phyloP scores from a whole-genome alignment of 108 stramenopile species.

The Stephanodiscus triporus region DNA sequence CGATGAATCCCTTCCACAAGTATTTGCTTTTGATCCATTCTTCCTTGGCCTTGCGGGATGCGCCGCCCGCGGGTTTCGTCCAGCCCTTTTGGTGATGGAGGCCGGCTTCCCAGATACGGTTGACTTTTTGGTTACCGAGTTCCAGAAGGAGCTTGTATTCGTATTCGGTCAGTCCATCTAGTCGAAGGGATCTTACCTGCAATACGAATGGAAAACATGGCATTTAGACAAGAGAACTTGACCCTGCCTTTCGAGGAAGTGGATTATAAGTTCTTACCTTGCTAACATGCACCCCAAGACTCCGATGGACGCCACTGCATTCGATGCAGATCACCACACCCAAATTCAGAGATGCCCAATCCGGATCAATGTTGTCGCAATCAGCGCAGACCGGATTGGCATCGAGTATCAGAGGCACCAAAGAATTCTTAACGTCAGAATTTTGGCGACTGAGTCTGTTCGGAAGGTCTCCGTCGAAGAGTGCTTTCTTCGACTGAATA shows the following conservation, averaged over 20 bases:
- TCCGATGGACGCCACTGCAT: conserved; percentile 98
- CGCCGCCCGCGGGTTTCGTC: conserved; percentile 65
- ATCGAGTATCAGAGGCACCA: conserved; percentile 65
- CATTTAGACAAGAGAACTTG: background rate
- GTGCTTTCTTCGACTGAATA: conserved; percentile 8
- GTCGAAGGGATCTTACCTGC: conserved; percentile 73
- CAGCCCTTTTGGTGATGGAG: conserved; percentile 79
- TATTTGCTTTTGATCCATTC: conserved; percentile 92
- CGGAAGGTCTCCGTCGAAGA: conserved; percentile 14
- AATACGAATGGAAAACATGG: conserved; percentile 1
- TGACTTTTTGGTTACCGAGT: conserved; percentile 77
- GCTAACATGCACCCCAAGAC: conserved; percentile 96
- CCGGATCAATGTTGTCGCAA: conserved; percentile 78
- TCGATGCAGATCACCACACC: conserved; percentile 94
- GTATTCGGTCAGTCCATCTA: conserved; percentile 69
- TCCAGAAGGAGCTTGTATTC: conserved; percentile 63
- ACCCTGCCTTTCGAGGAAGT: background rate
- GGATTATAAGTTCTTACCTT: conserved; percentile 77
- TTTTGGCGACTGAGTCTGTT: conserved; percentile 6
- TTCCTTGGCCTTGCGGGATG: conserved; percentile 70
- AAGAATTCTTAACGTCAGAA: conserved; percentile 34
- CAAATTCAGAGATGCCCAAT: conserved; percentile 88
- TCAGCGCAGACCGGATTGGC: conserved; percentile 81
- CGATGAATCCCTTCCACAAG: conserved; percentile 86
- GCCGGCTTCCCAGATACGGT: conserved; percentile 86